Conservation (phyloP, 306 rosid genomes). For the Ziziphus jujuba region DNA sequence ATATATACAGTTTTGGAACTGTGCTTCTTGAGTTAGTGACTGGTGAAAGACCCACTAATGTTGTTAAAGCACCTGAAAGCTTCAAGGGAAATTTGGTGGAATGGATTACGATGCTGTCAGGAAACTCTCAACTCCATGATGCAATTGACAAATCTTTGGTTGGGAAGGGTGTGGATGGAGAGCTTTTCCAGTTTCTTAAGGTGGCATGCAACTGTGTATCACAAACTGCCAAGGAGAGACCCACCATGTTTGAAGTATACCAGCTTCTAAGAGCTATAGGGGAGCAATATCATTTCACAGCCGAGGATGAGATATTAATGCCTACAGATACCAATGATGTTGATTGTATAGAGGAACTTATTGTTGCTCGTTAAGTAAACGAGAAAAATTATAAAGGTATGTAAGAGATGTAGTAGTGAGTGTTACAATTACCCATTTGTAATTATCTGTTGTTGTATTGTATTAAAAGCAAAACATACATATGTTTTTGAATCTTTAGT, state of each 20-base stretch:
- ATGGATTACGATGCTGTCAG: slow-evolving; percentile 59
- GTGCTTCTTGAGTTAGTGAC: slow-evolving; percentile 96
- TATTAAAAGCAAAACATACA: not conserved
- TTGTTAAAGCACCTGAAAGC: slow-evolving; percentile 69
- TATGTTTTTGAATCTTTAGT: slow-evolving; percentile 14
- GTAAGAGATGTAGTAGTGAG: slow-evolving; percentile 13
- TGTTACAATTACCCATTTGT: slow-evolving; percentile 22
- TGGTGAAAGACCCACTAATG: slow-evolving; percentile 71
- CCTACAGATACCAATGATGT: slow-evolving; percentile 39
- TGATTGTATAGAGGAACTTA: slow-evolving; percentile 60
- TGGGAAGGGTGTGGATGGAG: slow-evolving; percentile 62
- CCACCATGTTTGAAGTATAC: slow-evolving; percentile 94
- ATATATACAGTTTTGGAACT: slow-evolving; percentile 82
- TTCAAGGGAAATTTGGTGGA: slow-evolving; percentile 86
- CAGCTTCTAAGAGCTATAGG: slow-evolving; percentile 90
- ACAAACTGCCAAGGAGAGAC: slow-evolving; percentile 72
- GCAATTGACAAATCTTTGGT: slow-evolving; percentile 64
- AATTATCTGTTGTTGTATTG: slow-evolving; percentile 20
- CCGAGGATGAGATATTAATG: slow-evolving; percentile 64
- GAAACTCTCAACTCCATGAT: slow-evolving; percentile 44
- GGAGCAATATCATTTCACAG: slow-evolving; percentile 59
- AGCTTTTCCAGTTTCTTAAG: slow-evolving; percentile 90
- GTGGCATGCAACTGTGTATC: slow-evolving; percentile 73
- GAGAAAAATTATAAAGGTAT: slow-evolving; percentile 32
- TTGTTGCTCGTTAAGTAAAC: slow-evolving; percentile 56